These are phyloP conservation scores for Populus davidiana DNA, from an alignment of 345 rosid genomes.

Conservation along the genomic window DNA sequence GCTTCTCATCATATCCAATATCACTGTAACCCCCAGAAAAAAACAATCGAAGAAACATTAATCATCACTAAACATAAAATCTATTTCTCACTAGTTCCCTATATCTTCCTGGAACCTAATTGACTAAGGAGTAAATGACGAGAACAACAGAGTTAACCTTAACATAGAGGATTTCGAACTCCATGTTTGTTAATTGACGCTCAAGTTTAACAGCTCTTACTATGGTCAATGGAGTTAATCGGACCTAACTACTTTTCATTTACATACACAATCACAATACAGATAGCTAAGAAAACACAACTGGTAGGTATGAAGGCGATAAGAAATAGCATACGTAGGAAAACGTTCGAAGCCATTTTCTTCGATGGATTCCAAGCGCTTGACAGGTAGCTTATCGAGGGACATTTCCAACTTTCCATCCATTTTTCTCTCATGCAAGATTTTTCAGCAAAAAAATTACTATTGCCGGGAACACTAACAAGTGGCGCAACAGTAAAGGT, in stretches of 20 bases:
- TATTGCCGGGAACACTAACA: too few relatives aligned
- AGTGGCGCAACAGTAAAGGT: too few relatives aligned
- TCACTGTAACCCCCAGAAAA: conserved; percentile 39
- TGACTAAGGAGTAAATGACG: neutral
- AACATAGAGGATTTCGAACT: neutral
- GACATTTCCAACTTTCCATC: conserved; percentile 65
- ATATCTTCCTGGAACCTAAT: neutral
- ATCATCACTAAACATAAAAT: neutral
- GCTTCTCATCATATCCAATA: conserved; percentile 72
- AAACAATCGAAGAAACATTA: neutral
- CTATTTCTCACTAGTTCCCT: too few relatives aligned
- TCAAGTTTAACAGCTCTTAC: too few relatives aligned
- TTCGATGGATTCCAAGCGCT: conserved; percentile 73
- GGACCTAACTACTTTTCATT: neutral
- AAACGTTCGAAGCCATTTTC: conserved; percentile 78
- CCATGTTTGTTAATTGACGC: neutral
- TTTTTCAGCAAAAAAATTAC: conserved; percentile 3
- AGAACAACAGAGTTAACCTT: neutral
- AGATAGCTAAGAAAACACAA: neutral
- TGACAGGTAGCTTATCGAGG: conserved; percentile 77
- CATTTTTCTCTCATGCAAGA: conserved; percentile 34
- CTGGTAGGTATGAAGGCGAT: neutral
- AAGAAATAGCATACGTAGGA: conserved; percentile 50
- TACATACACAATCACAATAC: neutral
- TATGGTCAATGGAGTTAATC: neutral